Conservation (phyloP, 1,284 basidiomycete genomes). For the Marasmius tenuissimus region DNA sequence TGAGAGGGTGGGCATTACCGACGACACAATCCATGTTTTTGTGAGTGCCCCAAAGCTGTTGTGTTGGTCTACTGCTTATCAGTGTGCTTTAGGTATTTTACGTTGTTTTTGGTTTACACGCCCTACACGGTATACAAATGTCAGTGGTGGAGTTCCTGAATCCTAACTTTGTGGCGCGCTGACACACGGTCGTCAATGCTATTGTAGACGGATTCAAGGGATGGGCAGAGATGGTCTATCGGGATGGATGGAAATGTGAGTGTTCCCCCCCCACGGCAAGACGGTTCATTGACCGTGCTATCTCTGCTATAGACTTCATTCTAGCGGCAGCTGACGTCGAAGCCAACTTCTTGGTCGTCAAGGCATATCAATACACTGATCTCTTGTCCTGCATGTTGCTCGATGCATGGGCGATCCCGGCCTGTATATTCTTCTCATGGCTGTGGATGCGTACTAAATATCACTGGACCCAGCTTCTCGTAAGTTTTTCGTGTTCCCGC, state of each 20-base stretch:
- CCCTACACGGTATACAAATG: slow-evolving; percentile 85
- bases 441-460: slow-evolving; percentile 79
- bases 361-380: slow-evolving; percentile 87
- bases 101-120: slow-evolving; percentile 73
- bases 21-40: slow-evolving; percentile 83
- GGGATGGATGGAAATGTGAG: slow-evolving; percentile 85
- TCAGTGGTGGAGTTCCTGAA: slow-evolving; percentile 29
- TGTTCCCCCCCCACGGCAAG: slow-evolving; percentile 8
- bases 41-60: slow-evolving; percentile 42
- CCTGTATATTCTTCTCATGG: slow-evolving; percentile 81
- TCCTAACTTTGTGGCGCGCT: slow-evolving; percentile 2
- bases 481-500: slow-evolving; percentile 29
- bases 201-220: slow-evolving; percentile 71
- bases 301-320: slow-evolving; percentile 57
- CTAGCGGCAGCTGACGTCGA: slow-evolving; percentile 81
- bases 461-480: slow-evolving; percentile 79
- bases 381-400: slow-evolving; percentile 85
- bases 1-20: slow-evolving; percentile 69
- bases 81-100: slow-evolving; percentile 65
- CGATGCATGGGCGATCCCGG: slow-evolving; percentile 87
- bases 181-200: slow-evolving; percentile 3
- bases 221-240: slow-evolving; percentile 69
- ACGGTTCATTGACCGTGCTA: too few species aligned
- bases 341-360: slow-evolving; percentile 82
- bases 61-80: not conserved